These are phyloP conservation scores for Bipolaris victoriae DNA, from an alignment of 2,329 filamentous ascomycete genomes.

Conservation along the genomic window DNA sequence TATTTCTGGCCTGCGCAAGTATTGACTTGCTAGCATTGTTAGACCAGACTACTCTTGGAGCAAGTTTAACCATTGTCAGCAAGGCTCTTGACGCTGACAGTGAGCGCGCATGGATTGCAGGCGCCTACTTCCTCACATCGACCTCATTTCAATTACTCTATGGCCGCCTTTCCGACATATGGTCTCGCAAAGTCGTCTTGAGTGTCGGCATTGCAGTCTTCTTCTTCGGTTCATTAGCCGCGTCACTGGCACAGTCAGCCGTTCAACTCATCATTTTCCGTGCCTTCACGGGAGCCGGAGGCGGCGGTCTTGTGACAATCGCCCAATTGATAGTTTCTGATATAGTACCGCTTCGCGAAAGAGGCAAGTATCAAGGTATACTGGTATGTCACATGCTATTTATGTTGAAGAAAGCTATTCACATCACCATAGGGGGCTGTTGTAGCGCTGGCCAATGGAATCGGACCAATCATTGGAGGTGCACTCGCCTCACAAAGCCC, in stretches of 20 bases:
- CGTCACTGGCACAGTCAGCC: constrained; percentile 60
- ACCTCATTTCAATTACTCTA: constrained; percentile 71
- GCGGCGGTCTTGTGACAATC: constrained; percentile 62
- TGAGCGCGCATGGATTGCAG: constrained; percentile 64
- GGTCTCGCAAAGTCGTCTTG: constrained; percentile 57
- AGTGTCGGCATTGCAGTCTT: constrained; percentile 56
- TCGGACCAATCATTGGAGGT: constrained; percentile 38
- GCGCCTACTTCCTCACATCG: constrained; percentile 62
- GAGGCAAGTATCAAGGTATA: constrained; percentile 50
- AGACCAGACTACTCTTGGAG: constrained; percentile 33
- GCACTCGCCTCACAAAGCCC: constrained; percentile 30
- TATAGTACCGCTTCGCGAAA: constrained; percentile 46
- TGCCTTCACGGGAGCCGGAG: constrained; percentile 65
- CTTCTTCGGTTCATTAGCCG: constrained; percentile 63
- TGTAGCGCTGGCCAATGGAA: constrained; percentile 34
- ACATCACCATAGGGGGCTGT: constrained; percentile 41
- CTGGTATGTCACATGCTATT: constrained; percentile 12
- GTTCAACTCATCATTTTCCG: constrained; percentile 64
- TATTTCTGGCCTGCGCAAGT: constrained; percentile 33
- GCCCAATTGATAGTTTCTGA: constrained; percentile 49
- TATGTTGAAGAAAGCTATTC: background rate
- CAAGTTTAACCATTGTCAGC: constrained; percentile 27
- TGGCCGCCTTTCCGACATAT: constrained; percentile 66
- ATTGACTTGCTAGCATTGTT: constrained; percentile 30
- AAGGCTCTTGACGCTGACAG: constrained; percentile 48